phyloP scores from a whole-genome alignment of 176 grass and related monocot species.

The Poa pratensis region DNA sequence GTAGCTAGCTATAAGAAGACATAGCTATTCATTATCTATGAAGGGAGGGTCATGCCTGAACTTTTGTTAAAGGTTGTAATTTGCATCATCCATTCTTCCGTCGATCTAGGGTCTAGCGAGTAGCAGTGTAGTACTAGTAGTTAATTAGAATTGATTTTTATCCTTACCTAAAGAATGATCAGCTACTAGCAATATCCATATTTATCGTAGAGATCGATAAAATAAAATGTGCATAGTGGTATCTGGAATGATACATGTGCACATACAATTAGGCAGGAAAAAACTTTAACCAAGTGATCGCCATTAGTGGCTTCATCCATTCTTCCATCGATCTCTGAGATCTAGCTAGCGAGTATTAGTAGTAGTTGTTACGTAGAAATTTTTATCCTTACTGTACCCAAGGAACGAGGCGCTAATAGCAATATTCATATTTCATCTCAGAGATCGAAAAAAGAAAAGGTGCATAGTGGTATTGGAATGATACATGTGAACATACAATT shows the following conservation, averaged over 20 bases:
- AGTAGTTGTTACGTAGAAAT: neutral
- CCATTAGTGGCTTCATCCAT: constrained; percentile 6
- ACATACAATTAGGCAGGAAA: neutral
- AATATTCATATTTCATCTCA: neutral
- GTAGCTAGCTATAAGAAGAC: neutral
- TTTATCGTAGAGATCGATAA: neutral
- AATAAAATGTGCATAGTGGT: neutral
- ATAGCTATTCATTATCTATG: no score
- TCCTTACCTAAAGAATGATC: neutral
- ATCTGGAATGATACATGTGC: neutral
- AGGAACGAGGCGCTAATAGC: neutral
- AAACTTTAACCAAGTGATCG: constrained; percentile 12
- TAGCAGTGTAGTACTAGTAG: neutral
- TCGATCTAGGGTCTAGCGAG: neutral
- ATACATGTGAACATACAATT: neutral
- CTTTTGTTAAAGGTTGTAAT: constrained; percentile 17
- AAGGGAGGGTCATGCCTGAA: neutral
- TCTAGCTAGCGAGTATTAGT: no score
- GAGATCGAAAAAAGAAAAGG: no score
- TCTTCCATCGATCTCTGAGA: no score
- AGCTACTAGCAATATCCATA: neutral
- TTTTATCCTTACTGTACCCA: constrained; percentile 2
- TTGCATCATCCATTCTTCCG: constrained; percentile 29
- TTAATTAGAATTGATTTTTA: neutral
- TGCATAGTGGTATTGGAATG: neutral